Base-by-base conservation (phyloP, 108 stramenopile species). In the Discostella stelligeroides region DNA sequence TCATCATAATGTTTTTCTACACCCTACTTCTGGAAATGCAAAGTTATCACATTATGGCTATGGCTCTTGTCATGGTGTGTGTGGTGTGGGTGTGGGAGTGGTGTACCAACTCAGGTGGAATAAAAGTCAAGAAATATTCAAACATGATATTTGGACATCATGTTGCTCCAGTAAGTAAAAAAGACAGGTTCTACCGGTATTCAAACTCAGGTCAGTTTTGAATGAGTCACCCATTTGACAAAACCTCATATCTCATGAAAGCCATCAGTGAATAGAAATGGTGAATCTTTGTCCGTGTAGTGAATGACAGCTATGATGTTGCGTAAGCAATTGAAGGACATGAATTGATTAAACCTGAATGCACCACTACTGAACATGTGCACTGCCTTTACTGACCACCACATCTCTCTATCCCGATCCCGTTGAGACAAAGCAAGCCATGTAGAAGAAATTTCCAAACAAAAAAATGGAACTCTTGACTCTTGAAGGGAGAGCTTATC, bases 191-290 rank as follows among this genome's bases (percentile, higher is more conserved):
- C 72, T 34, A 34, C 34, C 34, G 34, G 68, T 68, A 76, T 76
- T 76, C 75, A 68, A 76, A 76, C 75, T 61, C 75, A n/a, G n/a
- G n/a, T n/a, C n/a, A n/a, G n/a, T n/a, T n/a, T 78, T 78, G 34
- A 42, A 78, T 10, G 63, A 29, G 1, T 63, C 51, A 1, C 64
- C 4, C 63, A 78, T 58, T 21, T 70, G 23, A 20, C 70, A 54
- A 18, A n/a, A n/a, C n/a, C n/a, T n/a, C n/a, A n/a, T n/a, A 78
- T 54, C 6, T 78, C 39, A 18, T 60, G 60, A 24, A 72, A 78
- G 34, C 30, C n/a, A 27, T 78, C 76, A 0, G 11, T 7, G n/a
- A n/a, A 47, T 40, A 42, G 11, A 49, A 30, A 17, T 38, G 11
- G 17, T 39, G 55, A 20, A 30, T 1, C 18, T 14, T 5, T 30